A percentile compares a stretch with the other conserved stretches of the same genome.
These are phyloP conservation scores for Themeda triandra DNA, from an alignment of 176 grass and related monocot genomes.

Conservation along the genomic window DNA sequence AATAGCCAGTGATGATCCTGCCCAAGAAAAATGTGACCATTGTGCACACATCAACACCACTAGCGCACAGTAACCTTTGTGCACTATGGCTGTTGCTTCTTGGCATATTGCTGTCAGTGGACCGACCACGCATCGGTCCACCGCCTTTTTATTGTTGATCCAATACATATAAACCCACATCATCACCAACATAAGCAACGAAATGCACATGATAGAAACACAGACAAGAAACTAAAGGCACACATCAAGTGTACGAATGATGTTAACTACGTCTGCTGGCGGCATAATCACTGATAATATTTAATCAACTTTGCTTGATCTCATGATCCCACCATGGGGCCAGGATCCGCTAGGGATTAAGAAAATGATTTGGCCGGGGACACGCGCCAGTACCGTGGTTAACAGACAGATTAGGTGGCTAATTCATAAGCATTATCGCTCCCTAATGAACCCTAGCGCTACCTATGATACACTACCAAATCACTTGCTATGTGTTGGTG, in stretches of 20 bases:
- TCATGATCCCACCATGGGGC: background rate
- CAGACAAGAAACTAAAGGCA: background rate
- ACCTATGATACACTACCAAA: background rate
- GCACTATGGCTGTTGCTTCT: background rate
- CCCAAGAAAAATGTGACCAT: background rate
- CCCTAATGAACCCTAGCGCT: background rate
- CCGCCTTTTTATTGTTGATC: background rate
- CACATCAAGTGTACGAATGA: background rate
- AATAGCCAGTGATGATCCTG: background rate
- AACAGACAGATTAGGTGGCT: background rate
- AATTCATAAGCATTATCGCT: background rate
- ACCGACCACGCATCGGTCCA: background rate
- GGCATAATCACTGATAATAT: background rate
- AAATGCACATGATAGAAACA: background rate
- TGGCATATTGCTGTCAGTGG: constrained; percentile 15
- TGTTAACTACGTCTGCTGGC: background rate
- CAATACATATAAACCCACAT: background rate
- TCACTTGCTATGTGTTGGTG: background rate
- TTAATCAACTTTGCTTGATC: background rate
- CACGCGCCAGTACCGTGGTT: constrained; percentile 4
- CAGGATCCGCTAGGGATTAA: background rate
- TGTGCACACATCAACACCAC: background rate
- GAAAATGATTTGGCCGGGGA: background rate
- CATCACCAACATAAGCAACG: background rate
- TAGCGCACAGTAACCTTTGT: background rate